These are phyloP conservation scores for Thielaviopsis euricoi DNA, from an alignment of 2,329 filamentous ascomycete species.

Conservation along the genomic window DNA sequence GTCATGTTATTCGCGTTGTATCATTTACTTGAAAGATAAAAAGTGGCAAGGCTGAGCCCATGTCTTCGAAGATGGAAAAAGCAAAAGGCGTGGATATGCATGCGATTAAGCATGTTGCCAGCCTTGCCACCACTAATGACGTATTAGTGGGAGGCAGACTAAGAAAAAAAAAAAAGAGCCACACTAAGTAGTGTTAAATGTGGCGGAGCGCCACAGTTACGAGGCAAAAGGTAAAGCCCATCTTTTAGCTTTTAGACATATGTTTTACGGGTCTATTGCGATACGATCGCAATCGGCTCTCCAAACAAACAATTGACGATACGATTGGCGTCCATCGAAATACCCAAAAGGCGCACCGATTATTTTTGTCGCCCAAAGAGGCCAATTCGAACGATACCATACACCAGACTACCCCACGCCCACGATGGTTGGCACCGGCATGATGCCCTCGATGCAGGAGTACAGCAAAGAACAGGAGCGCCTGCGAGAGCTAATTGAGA, in stretches of 20 bases:
- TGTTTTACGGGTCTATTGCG: neutral
- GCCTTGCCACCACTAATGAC: neutral
- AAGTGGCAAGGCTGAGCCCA: neutral
- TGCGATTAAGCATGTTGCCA: neutral
- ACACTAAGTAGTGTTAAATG: neutral
- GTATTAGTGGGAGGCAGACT: no score
- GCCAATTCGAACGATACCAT: no score
- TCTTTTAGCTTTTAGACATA: neutral
- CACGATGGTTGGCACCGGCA: slow-evolving; percentile 13
- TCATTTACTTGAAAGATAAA: neutral
- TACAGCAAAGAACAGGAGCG: slow-evolving; percentile 34
- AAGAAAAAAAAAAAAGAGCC: neutral
- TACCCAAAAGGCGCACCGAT: no score
- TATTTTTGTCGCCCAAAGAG: no score
- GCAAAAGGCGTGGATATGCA: neutral
- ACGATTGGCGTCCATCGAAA: no score
- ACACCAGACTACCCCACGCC: neutral
- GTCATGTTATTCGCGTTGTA: neutral
- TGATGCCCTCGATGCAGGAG: slow-evolving; percentile 25
- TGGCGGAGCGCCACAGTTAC: neutral
- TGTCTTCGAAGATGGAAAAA: neutral
- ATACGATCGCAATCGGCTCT: neutral
- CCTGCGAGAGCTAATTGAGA: slow-evolving; percentile 31
- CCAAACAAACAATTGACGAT: neutral
- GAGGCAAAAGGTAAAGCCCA: neutral